Evolutionary conservation across 345 rosid genomes (phyloP).

Genomic region (Mallotus nudiflorus): DNA sequence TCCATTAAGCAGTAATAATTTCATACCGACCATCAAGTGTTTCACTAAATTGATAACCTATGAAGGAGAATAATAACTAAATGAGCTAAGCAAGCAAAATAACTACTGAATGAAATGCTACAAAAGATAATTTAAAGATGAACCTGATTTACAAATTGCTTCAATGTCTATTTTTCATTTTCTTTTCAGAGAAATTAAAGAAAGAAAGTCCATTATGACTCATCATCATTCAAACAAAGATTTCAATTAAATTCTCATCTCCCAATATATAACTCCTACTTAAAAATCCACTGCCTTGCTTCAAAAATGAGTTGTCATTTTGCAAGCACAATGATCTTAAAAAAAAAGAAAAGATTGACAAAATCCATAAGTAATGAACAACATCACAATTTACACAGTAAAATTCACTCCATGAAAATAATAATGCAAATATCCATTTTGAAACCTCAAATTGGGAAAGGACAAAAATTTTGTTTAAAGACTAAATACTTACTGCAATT

Average conservation of each 20-base stretch:
- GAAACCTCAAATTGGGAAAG: not conserved
- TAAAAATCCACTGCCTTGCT: not conserved
- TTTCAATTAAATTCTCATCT: not conserved
- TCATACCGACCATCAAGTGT: slow-evolving; percentile 92
- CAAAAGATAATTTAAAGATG: not conserved
- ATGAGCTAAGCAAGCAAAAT: not conserved
- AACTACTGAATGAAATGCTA: not conserved
- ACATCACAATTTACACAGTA: not conserved
- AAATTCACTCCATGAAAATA: not conserved
- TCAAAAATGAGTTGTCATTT: not conserved
- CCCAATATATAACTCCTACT: not conserved
- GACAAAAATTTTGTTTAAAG: not conserved
- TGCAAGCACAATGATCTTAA: not conserved
- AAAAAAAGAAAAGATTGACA: not conserved
- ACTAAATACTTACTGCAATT: not conserved
- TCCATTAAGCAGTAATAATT: slow-evolving; percentile 93
- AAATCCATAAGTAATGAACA: not conserved
- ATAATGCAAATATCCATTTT: not conserved
- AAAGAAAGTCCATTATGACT: too few relatives aligned
- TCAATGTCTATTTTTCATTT: not conserved
- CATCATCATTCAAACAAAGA: not conserved
- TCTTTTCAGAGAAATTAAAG: too few relatives aligned
- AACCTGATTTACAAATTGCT: not conserved
- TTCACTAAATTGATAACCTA: slow-evolving; percentile 96
- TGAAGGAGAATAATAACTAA: slow-evolving; percentile 15